These are phyloP conservation scores for Dissophora ornata DNA, from an alignment of 192 early-diverging fungal species.

Conservation along the genomic window DNA sequence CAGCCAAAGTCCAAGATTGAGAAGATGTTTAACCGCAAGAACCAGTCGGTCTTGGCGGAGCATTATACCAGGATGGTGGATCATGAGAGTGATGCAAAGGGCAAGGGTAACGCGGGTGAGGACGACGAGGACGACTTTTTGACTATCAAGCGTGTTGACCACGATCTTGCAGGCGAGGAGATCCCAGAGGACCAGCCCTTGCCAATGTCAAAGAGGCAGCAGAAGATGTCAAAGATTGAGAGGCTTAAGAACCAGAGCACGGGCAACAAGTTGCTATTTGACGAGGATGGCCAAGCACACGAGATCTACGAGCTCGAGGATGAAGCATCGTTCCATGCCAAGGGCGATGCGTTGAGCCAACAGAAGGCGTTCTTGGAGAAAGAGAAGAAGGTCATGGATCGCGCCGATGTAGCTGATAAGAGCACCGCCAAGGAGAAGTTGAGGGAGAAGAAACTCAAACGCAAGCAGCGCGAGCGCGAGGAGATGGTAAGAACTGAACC, in stretches of 20 bases:
- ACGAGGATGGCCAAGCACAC: conserved; percentile 91
- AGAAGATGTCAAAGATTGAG: conserved; percentile 73
- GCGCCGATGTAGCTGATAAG: conserved; percentile 86
- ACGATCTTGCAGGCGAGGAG: conserved; percentile 71
- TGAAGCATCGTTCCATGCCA: conserved; percentile 82
- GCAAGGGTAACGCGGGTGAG: conserved; percentile 42
- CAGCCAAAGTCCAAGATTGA: conserved; percentile 84
- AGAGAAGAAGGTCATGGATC: conserved; percentile 73
- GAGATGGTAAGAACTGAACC: conserved; percentile 35
- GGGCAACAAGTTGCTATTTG: conserved; percentile 85
- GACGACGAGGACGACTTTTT: conserved; percentile 86
- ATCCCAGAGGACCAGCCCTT: conserved; percentile 46
- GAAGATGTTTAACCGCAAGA: conserved; percentile 93
- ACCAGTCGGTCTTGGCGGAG: conserved; percentile 88
- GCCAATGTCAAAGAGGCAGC: conserved; percentile 60
- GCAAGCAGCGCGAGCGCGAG: conserved; percentile 72
- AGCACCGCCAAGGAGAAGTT: conserved; percentile 70
- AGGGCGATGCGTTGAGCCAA: conserved; percentile 73
- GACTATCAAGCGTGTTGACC: conserved; percentile 84
- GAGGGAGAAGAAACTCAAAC: conserved; percentile 75
- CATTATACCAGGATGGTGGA: conserved; percentile 92
- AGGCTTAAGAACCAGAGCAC: conserved; percentile 75
- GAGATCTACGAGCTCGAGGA: conserved; percentile 83
- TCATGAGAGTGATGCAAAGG: conserved; percentile 59
- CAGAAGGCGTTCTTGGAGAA: conserved; percentile 79